Conservation (phyloP, 805 yeast species). For the Grigorovia humatica region DNA sequence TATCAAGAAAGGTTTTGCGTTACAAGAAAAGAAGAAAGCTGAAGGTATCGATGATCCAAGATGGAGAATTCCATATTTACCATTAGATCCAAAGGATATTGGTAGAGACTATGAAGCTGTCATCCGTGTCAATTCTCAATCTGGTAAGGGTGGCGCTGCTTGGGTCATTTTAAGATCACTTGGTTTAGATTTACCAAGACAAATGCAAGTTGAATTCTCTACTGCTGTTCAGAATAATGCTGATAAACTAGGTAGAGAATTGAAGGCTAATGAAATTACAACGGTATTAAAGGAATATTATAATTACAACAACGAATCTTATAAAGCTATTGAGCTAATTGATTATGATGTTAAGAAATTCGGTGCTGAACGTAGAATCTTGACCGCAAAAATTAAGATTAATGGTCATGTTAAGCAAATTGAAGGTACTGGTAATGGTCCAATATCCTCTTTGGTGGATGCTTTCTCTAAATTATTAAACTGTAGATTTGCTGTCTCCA, state of each 20-base stretch:
- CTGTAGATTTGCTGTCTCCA: slow-evolving; percentile 47
- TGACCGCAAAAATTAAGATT: slow-evolving; percentile 39
- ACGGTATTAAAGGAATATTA: slow-evolving; percentile 54
- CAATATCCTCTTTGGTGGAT: slow-evolving; percentile 63
- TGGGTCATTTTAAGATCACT: slow-evolving; percentile 72
- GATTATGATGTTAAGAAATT: slow-evolving; percentile 38
- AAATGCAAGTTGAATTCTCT: slow-evolving; percentile 68
- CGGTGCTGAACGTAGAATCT: slow-evolving; percentile 21
- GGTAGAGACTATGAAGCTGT: slow-evolving; percentile 85
- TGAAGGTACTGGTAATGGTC: slow-evolving; percentile 70
- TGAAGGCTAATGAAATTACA: slow-evolving; percentile 53
- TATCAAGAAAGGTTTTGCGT: slow-evolving; percentile 67
- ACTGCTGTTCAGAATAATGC: slow-evolving; percentile 59
- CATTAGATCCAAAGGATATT: slow-evolving; percentile 75
- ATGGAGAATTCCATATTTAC: slow-evolving; percentile 76
- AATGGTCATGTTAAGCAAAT: slow-evolving; percentile 33
- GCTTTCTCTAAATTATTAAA: slow-evolving; percentile 44
- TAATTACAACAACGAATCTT: slow-evolving; percentile 33
- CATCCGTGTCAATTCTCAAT: slow-evolving; percentile 78
- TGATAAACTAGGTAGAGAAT: slow-evolving; percentile 63
- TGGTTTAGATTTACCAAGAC: slow-evolving; percentile 74
- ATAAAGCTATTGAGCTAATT: slow-evolving; percentile 29
- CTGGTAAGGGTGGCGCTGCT: slow-evolving; percentile 86
- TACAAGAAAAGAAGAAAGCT: slow-evolving; percentile 29
- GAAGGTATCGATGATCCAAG: slow-evolving; percentile 24